phyloP scores from a whole-genome alignment of 257 asterid genomes.

The Thymus quinquecostatus region DNA sequence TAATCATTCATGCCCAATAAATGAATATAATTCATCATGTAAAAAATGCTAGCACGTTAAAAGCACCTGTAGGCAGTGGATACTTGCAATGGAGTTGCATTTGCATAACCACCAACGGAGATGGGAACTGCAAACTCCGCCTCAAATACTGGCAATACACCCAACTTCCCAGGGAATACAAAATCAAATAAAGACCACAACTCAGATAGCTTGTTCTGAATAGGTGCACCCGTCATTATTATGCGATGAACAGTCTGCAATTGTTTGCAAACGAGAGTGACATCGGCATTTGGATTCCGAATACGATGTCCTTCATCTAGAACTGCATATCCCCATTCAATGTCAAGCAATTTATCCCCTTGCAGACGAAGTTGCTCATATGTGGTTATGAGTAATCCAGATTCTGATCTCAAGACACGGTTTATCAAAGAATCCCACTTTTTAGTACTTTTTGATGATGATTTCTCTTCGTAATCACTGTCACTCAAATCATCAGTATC shows the following conservation, averaged over 20 bases:
- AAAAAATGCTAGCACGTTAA: constrained; percentile 20
- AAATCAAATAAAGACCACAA: constrained; percentile 99
- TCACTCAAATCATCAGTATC: constrained; percentile 65
- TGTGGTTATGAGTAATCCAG: constrained; percentile 89
- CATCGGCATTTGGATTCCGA: constrained; percentile 94
- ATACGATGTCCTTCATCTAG: constrained; percentile 98
- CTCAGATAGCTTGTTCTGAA: constrained; percentile 94
- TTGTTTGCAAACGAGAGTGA: constrained; percentile 97
- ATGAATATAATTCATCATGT: constrained; percentile 1
- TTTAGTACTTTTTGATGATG: constrained; percentile 47
- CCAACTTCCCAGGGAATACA: constrained; percentile 97
- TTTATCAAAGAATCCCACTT: constrained; percentile 84
- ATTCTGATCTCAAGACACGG: constrained; percentile 75
- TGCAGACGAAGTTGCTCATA: constrained; percentile 92
- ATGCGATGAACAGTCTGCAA: constrained; percentile 96
- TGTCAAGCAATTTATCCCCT: constrained; percentile 79
- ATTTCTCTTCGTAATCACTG: constrained; percentile 59
- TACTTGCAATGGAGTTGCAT: constrained; percentile 95
- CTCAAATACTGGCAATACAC: constrained; percentile 94
- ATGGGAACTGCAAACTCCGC: constrained; percentile 99
- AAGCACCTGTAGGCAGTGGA: constrained; percentile 96
- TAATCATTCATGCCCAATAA: constrained; percentile 16
- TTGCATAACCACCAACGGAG: constrained; percentile 98
- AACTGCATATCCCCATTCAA: constrained; percentile 96
- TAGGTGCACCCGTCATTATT: constrained; percentile 96